These are phyloP conservation scores for Sequoia sempervirens DNA, from an alignment of 75 land plant genomes.

Conservation along the genomic window DNA sequence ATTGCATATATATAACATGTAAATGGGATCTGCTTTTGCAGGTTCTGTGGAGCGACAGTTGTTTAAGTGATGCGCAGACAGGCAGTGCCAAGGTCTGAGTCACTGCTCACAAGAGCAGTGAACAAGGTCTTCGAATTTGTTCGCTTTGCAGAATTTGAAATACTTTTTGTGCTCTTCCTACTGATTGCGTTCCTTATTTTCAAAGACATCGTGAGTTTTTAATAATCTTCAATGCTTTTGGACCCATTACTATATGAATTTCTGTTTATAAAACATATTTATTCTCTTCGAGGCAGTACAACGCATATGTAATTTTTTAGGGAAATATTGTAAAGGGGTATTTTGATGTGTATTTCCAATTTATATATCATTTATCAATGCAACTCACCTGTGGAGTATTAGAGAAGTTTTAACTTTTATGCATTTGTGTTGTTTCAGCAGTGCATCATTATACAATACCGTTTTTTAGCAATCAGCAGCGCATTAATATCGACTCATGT, in stretches of 20 bases:
- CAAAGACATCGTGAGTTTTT: slow-evolving; percentile 39
- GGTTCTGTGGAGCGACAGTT: not conserved
- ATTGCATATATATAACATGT: not conserved
- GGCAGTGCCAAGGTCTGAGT: slow-evolving; percentile 6
- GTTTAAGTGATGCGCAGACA: slow-evolving; percentile 5
- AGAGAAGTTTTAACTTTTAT: too few species aligned
- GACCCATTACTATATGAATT: not conserved
- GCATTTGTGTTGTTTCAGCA: too few species aligned
- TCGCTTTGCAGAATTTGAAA: slow-evolving; percentile 46
- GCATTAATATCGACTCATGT: too few species aligned
- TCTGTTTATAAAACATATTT: not conserved
- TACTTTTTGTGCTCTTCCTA: slow-evolving; percentile 38
- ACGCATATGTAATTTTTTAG: too few species aligned
- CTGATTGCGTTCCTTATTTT: slow-evolving; percentile 34
- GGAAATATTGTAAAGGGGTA: not conserved
- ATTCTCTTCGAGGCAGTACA: not conserved
- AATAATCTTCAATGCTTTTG: not conserved
- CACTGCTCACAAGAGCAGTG: slow-evolving; percentile 49
- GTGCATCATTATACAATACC: too few species aligned
- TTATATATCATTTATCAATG: too few species aligned
- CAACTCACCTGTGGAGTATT: too few species aligned
- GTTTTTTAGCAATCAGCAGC: too few species aligned
- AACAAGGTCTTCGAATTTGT: slow-evolving; percentile 28
- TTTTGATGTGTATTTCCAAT: not conserved
- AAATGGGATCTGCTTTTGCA: not conserved